A percentile compares a stretch with the other conserved stretches of the same genome.
Conservation (phyloP, 371 early-diverging fungal genomes). For the Actinomortierella ambigua region DNA sequence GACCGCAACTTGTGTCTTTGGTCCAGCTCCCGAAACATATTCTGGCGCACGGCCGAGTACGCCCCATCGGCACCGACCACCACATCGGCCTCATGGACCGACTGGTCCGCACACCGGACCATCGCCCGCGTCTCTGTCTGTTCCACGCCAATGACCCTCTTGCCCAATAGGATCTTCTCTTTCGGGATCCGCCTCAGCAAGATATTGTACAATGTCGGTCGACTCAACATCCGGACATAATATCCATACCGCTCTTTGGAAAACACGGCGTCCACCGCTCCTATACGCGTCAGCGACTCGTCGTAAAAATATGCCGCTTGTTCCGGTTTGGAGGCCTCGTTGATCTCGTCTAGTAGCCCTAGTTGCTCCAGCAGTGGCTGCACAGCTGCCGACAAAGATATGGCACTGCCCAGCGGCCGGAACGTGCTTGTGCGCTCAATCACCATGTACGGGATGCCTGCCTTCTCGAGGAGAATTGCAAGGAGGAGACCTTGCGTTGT, state of each 20-base stretch:
- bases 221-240: slow-evolving; percentile 21
- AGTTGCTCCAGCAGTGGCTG: slow-evolving; percentile 39
- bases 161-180: slow-evolving; percentile 20
- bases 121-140: slow-evolving; percentile 15
- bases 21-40: slow-evolving; percentile 6
- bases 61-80: slow-evolving; percentile 37
- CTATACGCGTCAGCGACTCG: slow-evolving; percentile 15
- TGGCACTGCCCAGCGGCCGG: slow-evolving; percentile 20
- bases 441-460: not conserved
- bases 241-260: slow-evolving; percentile 32
- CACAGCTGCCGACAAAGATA: slow-evolving; percentile 28
- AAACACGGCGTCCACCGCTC: slow-evolving; percentile 10
- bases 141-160: slow-evolving; percentile 18
- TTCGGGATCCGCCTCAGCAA: slow-evolving; percentile 15
- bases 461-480: not conserved
- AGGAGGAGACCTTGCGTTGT: slow-evolving; percentile 1
- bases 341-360: slow-evolving; percentile 19
- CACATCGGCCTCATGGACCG: slow-evolving; percentile 18
- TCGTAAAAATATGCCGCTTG: slow-evolving; percentile 21
- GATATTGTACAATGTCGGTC: slow-evolving; percentile 19
- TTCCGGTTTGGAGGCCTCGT: slow-evolving; percentile 23
- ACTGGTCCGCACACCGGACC: slow-evolving; percentile 30
- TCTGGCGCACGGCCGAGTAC: slow-evolving; percentile 31
- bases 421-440: not conserved
- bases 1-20: too few relatives aligned